A percentile compares a stretch with the other conserved stretches of the same genome.
These are phyloP conservation scores for Laburnicola sp. DNA, from an alignment of 2,329 filamentous ascomycete species.

Conservation along the genomic window DNA sequence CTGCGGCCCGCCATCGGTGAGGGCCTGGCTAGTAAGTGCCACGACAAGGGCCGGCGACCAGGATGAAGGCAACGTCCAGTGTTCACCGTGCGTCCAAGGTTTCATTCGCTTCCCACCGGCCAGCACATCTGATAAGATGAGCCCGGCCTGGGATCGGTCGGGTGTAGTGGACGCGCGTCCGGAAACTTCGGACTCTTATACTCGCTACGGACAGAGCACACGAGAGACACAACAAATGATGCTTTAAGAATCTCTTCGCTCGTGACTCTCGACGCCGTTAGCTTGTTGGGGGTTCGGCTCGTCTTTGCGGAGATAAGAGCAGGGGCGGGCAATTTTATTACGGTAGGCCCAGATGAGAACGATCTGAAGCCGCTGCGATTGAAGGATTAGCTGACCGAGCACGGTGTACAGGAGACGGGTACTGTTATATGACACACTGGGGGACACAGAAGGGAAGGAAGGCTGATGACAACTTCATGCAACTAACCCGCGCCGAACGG, in stretches of 20 bases:
- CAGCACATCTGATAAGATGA: constrained; percentile 3
- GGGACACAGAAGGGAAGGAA: not conserved
- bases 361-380: not conserved
- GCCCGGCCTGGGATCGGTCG: no score
- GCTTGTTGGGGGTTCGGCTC: not conserved
- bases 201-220: no score
- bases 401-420: not conserved
- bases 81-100: not conserved
- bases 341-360: not conserved
- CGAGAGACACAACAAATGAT: not conserved
- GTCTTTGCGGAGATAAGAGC: not conserved
- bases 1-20: constrained; percentile 23
- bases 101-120: not conserved
- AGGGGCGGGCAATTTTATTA: not conserved
- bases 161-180: not conserved
- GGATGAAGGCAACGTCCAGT: constrained; percentile 2
- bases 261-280: not conserved
- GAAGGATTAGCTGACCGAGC: not conserved
- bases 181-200: not conserved
- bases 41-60: constrained; percentile 7
- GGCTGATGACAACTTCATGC: not conserved
- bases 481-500: constrained; percentile 5
- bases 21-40: not conserved
- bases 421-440: not conserved
- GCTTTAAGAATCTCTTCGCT: not conserved